Evolutionary conservation across 73 alveolate genomes (phyloP).

Genomic region (Durusdinium trenchii): DNA sequence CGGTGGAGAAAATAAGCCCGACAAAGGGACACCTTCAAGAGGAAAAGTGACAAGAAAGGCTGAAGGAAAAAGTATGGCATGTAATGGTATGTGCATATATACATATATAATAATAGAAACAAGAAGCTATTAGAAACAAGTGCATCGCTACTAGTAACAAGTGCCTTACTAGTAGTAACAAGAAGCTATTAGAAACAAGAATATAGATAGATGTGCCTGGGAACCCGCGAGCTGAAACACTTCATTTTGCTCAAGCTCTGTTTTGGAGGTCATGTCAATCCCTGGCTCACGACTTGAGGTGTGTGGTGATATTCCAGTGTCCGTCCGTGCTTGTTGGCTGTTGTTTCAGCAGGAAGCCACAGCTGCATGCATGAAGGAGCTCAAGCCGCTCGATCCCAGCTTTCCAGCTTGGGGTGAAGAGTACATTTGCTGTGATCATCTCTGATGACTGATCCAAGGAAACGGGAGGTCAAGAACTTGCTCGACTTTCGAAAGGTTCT

Average conservation of each 20-base stretch:
- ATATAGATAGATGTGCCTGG: no score
- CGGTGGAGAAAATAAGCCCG: neutral
- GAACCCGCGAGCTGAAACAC: neutral
- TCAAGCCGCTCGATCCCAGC: constrained; percentile 33
- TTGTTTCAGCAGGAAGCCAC: constrained; percentile 27
- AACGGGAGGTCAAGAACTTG: constrained; percentile 66
- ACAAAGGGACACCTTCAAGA: no score
- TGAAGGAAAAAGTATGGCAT: neutral
- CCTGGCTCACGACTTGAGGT: constrained; percentile 77
- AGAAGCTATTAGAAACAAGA: no score
- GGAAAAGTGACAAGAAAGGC: no score
- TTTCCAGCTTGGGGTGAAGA: neutral
- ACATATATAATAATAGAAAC: no score
- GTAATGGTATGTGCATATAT: no score
- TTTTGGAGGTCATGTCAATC: constrained; percentile 77
- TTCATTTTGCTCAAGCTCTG: neutral
- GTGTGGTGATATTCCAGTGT: neutral
- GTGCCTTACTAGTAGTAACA: no score
- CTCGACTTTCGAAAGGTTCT: constrained; percentile 65
- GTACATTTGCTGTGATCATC: no score
- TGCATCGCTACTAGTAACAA: no score
- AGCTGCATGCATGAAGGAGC: constrained; percentile 45
- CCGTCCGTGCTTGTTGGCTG: no score
- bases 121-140: no score
- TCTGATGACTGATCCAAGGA: constrained; percentile 6